Evolutionary conservation across 2,329 filamentous ascomycete genomes (phyloP), one percentile per base, ranked within the genome.

Genomic region (Paraconiothyrium sp.): DNA sequence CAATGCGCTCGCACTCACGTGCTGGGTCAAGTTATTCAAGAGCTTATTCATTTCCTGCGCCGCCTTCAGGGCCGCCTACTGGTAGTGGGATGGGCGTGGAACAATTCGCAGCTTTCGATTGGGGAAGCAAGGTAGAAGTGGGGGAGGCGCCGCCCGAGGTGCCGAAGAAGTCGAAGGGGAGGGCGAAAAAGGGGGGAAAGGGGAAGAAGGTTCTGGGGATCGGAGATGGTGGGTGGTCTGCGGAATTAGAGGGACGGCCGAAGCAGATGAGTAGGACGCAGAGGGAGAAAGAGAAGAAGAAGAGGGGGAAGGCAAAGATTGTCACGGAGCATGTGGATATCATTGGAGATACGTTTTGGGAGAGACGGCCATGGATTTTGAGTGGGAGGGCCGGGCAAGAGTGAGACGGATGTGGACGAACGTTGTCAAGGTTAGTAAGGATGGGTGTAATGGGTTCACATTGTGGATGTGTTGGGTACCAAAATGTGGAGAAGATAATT

Each of bases 321-420:
- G 87, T 92, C 39, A 85, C 96, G 41, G 90, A 94, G 74, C 93
- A 98, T 82, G 81, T 95, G 62, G 95, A 99, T 80, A 92, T 99
- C 71, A 98, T 99, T 79, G 93, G 91, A 71, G 92, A 98, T 78
- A 91, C 92, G 3, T 99, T 99, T 75, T 99, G 95, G 95, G 86
- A 92, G 66, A 86, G 85, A 71, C 85, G 94, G 74, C 93, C 94
- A 1, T 98, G 94, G 92, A 82, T 84, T 30, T 64, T 84, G 72
- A 79, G 73, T 57, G 79, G 79, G 37, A 76, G 70, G 63, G 66
- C 73, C 41, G 74, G 66, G 24, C 70, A 35, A 58, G 20, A 10
- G 14, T 16, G 20, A 14, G 24, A 13, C 34, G 46, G 14, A 20
- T n/a, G 39, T 6, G 24, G 30, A 14, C 27, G 27, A 30, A 6